Evolutionary conservation across 441 rosid genomes (phyloP), one percentile per base, ranked within the genome.

Genomic region (Biscutella auriculata): DNA sequence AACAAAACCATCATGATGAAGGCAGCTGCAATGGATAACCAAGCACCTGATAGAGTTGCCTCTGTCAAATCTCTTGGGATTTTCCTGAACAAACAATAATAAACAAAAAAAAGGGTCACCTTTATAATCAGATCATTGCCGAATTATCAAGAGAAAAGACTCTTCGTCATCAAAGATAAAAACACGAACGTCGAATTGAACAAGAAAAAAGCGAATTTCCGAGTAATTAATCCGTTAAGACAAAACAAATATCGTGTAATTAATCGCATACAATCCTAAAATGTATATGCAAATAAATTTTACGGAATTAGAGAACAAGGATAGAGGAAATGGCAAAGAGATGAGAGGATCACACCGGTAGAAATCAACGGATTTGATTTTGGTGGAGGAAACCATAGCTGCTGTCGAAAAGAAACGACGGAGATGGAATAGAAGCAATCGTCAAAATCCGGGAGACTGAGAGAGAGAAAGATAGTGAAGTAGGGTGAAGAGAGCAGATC

Each of bases 11-110:
- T 21, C 89, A 94, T 94, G 44, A 77, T 11, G 6, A 94, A 74
- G 26, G 97, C 99, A 6, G 99, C 99, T 57, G 82, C 25, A 33
- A 94, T 80, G 5, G 99, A 94, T 56, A 94, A 74, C 50, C 96
- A 96, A 44, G 96, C 97, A 41, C 96, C 99, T n/a, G 97, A 94
- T 27, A 94, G 62, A 17, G 99, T 85, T 25, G 97, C 97, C 82
- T 94, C 97, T 1, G 99, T 89, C 83, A 94, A 84, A 76, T 94
- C 99, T 73, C 99, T 81, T n/a, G 97, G 99, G 32, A 94, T 89
- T 85, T 94, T 94, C 83, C 99, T 93, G 83, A 25, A 66, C 21
- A 32, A 61, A 33, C 23, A 19, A 25, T 33, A 25, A 69, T 43
- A 30, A 43, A 56, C 9, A 25, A 32, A 37, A 34, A 9, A 32